Conservation (phyloP, 2,329 filamentous ascomycete species). For the Cercospora sp. region DNA sequence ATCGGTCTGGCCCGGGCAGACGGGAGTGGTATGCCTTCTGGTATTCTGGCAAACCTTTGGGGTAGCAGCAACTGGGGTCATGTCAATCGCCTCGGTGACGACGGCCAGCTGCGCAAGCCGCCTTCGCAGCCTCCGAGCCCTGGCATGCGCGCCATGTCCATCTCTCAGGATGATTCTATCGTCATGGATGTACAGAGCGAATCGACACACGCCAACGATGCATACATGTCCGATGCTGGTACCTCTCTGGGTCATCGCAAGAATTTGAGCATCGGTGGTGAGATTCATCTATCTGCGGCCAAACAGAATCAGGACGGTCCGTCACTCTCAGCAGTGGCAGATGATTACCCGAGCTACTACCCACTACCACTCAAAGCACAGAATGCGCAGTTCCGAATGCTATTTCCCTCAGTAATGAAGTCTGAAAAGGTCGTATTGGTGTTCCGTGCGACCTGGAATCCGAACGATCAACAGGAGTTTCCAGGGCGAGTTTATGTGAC, state of each 20-base stretch:
- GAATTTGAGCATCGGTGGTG: conserved; percentile 32
- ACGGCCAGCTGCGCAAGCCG: conserved; percentile 41
- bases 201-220: conserved; percentile 14
- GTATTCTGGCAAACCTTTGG: conserved; percentile 91
- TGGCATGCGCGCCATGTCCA: conserved; percentile 16
- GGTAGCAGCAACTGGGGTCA: conserved; percentile 81
- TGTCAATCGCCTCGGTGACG: conserved; percentile 61
- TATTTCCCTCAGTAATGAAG: conserved; percentile 78
- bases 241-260: conserved; percentile 33
- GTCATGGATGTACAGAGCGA: conserved; percentile 35
- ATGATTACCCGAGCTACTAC: conserved; percentile 72
- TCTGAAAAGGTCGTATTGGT: conserved; percentile 86
- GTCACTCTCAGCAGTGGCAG: conserved; percentile 36
- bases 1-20: conserved; percentile 61
- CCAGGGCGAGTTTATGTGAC: conserved; percentile 87
- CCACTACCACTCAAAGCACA: conserved; percentile 72
- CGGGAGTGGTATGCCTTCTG: conserved; percentile 73
- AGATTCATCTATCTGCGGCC: conserved; percentile 16
- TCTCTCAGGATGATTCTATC: conserved; percentile 36
- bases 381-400: conserved; percentile 86
- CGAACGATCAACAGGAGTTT: conserved; percentile 73
- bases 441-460: conserved; percentile 87
- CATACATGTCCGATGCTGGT: conserved; percentile 8
- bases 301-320: conserved; percentile 19
- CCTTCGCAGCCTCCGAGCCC: conserved; percentile 22